Percentiles rank a stretch among this genome's conserved stretches.
These are phyloP conservation scores for Phialemonium atrogriseum DNA, from an alignment of 2,329 filamentous ascomycete species.

Conservation along the genomic window DNA sequence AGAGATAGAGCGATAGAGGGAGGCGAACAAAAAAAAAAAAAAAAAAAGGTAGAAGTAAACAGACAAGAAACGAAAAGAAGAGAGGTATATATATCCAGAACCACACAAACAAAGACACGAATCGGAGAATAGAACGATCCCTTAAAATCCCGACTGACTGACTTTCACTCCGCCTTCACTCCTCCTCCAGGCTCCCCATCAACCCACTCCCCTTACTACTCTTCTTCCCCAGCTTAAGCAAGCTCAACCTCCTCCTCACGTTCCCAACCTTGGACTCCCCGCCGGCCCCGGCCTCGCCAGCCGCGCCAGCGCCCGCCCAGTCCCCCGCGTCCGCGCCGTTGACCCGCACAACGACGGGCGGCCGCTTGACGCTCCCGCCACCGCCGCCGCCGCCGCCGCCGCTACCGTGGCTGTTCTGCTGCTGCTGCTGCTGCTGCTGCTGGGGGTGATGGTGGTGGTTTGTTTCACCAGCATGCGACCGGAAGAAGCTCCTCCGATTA, in stretches of 20 bases:
- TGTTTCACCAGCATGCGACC: constrained; percentile 21
- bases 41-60: constrained; percentile 3
- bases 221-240: constrained; percentile 69
- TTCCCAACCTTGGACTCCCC: constrained; percentile 37
- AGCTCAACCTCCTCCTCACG: constrained; percentile 70
- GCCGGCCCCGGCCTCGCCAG: neutral
- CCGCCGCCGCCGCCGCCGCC: neutral
- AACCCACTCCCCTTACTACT: constrained; percentile 43
- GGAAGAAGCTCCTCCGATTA: constrained; percentile 38
- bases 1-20: too few species aligned
- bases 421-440: constrained; percentile 10
- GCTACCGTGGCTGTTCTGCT: constrained; percentile 6
- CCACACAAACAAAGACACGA: neutral
- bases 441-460: constrained; percentile 13
- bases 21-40: constrained; percentile 7
- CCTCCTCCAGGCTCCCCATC: constrained; percentile 49
- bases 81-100: neutral
- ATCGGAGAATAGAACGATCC: neutral
- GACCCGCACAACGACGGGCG: too few species aligned
- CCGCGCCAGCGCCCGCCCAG: constrained; percentile 11
- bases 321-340: too few species aligned
- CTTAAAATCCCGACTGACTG: too few species aligned
- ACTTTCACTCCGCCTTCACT: too few species aligned
- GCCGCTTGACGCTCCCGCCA: neutral
- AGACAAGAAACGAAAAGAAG: constrained; percentile 2